Conservation (phyloP, 2,329 filamentous ascomycete genomes). For the Eutypella sp. region DNA sequence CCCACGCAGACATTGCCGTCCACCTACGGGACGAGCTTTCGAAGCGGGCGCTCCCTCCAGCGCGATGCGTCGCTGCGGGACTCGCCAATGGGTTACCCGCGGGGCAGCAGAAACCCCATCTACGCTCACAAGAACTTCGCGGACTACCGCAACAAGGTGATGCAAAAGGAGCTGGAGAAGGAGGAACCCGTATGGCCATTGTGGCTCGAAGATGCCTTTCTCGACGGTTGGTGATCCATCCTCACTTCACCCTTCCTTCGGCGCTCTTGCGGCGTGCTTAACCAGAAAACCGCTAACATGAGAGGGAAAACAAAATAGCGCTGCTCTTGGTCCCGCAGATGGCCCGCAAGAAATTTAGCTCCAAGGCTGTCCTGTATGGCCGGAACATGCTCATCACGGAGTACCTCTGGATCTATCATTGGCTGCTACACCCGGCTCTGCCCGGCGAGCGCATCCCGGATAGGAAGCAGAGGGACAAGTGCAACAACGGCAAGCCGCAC, state of each 20-base stretch:
- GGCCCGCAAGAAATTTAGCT: constrained; percentile 62
- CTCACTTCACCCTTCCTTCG: not conserved
- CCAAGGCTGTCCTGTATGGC: constrained; percentile 58
- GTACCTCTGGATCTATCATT: constrained; percentile 57
- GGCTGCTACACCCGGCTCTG: constrained; percentile 36
- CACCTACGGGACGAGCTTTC: constrained; percentile 35
- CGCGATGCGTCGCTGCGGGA: constrained; percentile 29
- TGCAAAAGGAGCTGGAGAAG: constrained; percentile 55
- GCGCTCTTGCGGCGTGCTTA: constrained; percentile 1
- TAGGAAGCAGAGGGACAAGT: constrained; percentile 37
- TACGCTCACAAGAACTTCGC: constrained; percentile 59
- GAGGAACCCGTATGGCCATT: constrained; percentile 58
- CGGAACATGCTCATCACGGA: constrained; percentile 67
- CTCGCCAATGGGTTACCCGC: constrained; percentile 25
- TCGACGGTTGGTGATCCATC: constrained; percentile 50
- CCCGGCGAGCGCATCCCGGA: constrained; percentile 37
- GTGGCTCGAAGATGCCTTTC: constrained; percentile 60
- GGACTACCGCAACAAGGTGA: constrained; percentile 61
- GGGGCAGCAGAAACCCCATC: constrained; percentile 49
- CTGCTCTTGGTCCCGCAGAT: constrained; percentile 62
- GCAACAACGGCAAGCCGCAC: constrained; percentile 19
- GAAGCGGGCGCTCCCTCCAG: constrained; percentile 27
- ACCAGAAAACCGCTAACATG: constrained; percentile 12
- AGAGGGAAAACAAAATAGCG: constrained; percentile 44
- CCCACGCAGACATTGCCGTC: constrained; percentile 48